Base-by-base conservation (phyloP, 108 stramenopile genomes). In the Nitzschia inconspicua region DNA sequence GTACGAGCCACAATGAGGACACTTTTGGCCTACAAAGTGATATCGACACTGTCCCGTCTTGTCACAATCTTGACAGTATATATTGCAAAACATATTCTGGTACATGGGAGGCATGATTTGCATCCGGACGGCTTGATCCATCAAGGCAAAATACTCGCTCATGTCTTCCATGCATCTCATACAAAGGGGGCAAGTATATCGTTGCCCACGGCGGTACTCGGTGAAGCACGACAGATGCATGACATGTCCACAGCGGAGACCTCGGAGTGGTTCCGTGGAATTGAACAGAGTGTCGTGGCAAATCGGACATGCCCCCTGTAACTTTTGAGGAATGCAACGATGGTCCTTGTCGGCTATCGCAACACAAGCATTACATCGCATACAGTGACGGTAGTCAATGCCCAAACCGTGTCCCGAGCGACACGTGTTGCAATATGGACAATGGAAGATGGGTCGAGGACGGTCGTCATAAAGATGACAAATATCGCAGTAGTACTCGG, bases 341-440 rank as follows among this genome's bases (percentile, higher is more conserved):
- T 95, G 92, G 4, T 78, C 77, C 18, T 81, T 51, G 61, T 95
- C 93, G 6, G 35, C 65, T 28, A 93, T 43, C 3, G 88, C 81
- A 14, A 98, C 91, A 63, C 97, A 98, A 8, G 95, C 94, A 79
- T 98, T 98, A 77, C 97, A 98, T 9, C 87, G 83, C 97, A 98
- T 96, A 77, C 97, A 98, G 63, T 98, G 97, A 26, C 89, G 83
- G 75, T 82, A 96, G 57, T 98, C 97, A 35, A 94, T 85, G 3
- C 96, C 96, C 13, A 98, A 78, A 16, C 97, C 95, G 44, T 79
- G 65, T 7, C 97, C 97, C 41, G 83, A 71, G 43, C 95, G 75
- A 57, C 97, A 98, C 0, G 93, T 88, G 58, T 98, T 96, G 77
- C 97, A 96, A 32, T 76, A 98, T 3, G 94, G 97, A 64, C 97